Evolutionary conservation across 345 rosid species (phyloP).

Genomic region (Rhizophora mangle): DNA sequence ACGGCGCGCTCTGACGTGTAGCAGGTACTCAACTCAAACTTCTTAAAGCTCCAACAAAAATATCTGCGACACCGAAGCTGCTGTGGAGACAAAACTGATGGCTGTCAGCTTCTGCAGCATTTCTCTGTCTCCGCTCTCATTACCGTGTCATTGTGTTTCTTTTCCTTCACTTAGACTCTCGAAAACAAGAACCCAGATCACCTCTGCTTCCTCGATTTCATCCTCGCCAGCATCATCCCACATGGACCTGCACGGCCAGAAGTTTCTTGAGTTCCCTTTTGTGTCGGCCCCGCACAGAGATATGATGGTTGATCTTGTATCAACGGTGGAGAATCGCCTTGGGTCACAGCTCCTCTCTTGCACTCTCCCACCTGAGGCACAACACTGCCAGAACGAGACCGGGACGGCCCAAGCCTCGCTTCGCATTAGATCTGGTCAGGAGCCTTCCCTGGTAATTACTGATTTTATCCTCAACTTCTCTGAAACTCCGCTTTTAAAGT

Average conservation of each 20-base stretch:
- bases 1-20: neutral
- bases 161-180: constrained; percentile 13
- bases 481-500: neutral
- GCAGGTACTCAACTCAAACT: too few relatives aligned
- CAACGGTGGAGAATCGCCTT: constrained; percentile 62
- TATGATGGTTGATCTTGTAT: constrained; percentile 61
- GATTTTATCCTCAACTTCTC: neutral
- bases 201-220: constrained; percentile 13
- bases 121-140: constrained; percentile 17
- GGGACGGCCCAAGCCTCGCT: constrained; percentile 63
- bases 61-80: neutral
- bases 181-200: constrained; percentile 9
- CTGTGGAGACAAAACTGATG: constrained; percentile 28
- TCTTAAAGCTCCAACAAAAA: neutral
- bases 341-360: constrained; percentile 55
- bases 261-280: constrained; percentile 62
- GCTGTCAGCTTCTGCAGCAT: constrained; percentile 32
- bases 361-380: constrained; percentile 58
- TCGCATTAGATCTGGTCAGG: constrained; percentile 53
- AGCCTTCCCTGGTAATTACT: constrained; percentile 48
- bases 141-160: constrained; percentile 13
- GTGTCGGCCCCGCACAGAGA: constrained; percentile 47
- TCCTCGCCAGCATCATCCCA: constrained; percentile 15
- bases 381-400: constrained; percentile 45
- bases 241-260: constrained; percentile 36